phyloP scores from a whole-genome alignment of 441 rosid genomes.

The Jatropha multifida region DNA sequence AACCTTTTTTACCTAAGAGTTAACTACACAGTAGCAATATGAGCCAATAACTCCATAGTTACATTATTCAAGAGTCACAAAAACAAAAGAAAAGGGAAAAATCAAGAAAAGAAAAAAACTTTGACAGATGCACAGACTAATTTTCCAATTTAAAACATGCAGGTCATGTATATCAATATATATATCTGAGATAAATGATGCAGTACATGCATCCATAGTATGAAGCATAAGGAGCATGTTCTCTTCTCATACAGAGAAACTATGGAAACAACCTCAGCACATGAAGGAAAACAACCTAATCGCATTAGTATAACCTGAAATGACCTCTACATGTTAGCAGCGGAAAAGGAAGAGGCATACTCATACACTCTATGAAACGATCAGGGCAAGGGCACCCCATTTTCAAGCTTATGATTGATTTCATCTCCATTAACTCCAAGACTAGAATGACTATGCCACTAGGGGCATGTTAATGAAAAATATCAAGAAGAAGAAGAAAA shows the following conservation, averaged over 20 bases:
- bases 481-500: neutral
- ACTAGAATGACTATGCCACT: neutral
- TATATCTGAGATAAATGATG: neutral
- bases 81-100: neutral
- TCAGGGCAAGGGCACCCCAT: neutral
- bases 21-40: neutral
- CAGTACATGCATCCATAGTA: neutral
- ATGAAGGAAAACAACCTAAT: neutral
- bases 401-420: neutral
- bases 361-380: neutral
- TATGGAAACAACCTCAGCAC: constrained; percentile 2
- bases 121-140: neutral
- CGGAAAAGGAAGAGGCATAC: neutral
- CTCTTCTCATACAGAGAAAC: neutral
- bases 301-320: neutral
- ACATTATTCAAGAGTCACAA: neutral
- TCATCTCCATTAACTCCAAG: neutral
- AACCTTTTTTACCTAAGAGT: too few relatives aligned
- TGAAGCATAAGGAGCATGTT: neutral
- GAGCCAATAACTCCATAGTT: neutral
- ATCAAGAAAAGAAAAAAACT: neutral
- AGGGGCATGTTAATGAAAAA: constrained; percentile 10
- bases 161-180: neutral
- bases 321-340: neutral
- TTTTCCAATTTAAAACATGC: neutral